phyloP scores from a whole-genome alignment of 2,329 filamentous ascomycete species.

The Zasmidium cellare region DNA sequence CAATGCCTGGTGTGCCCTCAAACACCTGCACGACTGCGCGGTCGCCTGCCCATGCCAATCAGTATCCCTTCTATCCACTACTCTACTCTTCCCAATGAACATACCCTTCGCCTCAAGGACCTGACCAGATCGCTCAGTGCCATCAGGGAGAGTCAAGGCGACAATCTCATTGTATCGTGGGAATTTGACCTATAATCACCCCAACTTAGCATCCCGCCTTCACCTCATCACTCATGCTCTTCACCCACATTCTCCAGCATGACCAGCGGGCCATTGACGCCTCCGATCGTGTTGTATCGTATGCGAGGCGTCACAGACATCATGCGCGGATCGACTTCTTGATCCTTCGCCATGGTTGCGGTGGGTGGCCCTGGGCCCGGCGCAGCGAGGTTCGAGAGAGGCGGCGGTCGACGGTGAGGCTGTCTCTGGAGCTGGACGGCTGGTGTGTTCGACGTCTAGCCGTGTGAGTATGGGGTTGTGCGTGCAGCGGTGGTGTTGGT shows the following conservation, averaged over 20 bases:
- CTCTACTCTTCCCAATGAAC: constrained; percentile 14
- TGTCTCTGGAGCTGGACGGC: not conserved
- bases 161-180: constrained; percentile 98
- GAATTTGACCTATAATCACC: constrained; percentile 83
- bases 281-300: constrained; percentile 97
- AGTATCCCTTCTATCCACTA: constrained; percentile 1
- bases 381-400: not conserved
- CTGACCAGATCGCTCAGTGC: constrained; percentile 88
- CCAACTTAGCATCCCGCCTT: constrained; percentile 11
- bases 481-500: not conserved
- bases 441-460: not conserved
- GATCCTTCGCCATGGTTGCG: constrained; percentile 34
- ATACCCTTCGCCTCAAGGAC: constrained; percentile 95
- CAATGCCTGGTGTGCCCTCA: constrained; percentile 93
- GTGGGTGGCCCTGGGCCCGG: constrained; percentile 1
- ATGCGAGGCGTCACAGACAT: constrained; percentile 68
- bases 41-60: constrained; percentile 61
- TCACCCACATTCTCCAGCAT: constrained; percentile 87
- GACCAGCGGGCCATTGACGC: constrained; percentile 96
- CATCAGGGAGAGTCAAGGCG: constrained; percentile 91
- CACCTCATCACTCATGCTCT: not conserved
- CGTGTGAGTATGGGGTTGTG: not conserved
- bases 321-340: constrained; percentile 48
- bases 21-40: constrained; percentile 98
- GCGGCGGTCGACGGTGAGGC: not conserved